These are phyloP conservation scores for Alternaria alternata DNA, from an alignment of 2,329 filamentous ascomycete species.

Conservation along the genomic window DNA sequence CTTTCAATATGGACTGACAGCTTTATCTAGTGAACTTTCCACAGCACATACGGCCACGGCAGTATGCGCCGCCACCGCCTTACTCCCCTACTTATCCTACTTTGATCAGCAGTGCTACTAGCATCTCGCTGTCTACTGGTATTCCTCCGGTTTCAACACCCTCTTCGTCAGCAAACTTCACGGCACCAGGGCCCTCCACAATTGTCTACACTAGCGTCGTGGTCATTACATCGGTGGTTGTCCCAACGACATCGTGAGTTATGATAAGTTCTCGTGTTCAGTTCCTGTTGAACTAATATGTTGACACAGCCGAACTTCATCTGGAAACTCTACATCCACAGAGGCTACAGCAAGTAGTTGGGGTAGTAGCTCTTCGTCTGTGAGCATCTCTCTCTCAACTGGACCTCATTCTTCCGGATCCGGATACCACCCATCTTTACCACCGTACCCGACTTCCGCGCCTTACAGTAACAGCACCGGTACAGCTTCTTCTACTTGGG, in stretches of 20 bases:
- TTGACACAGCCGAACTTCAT: conserved; percentile 4
- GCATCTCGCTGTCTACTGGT: conserved; percentile 15
- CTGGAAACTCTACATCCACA: conserved; percentile 20
- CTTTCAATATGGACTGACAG: not conserved
- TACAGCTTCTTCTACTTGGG: conserved; percentile 3
- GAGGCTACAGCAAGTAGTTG: conserved; percentile 32
- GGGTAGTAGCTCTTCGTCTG: conserved; percentile 15
- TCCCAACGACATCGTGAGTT: conserved; percentile 21
- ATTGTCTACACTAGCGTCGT: conserved; percentile 14
- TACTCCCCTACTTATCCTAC: conserved; percentile 18
- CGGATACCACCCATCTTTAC: conserved; percentile 1
- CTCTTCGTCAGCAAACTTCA: conserved; percentile 8
- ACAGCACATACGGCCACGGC: conserved; percentile 26
- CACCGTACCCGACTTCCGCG: conserved; percentile 9
- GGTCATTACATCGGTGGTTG: conserved; percentile 11
- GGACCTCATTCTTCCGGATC: conserved; percentile 17
- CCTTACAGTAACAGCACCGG: conserved; percentile 23
- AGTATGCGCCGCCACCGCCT: conserved; percentile 29
- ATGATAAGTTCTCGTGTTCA: conserved; percentile 1
- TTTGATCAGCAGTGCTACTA: conserved; percentile 15
- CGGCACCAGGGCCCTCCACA: conserved; percentile 3
- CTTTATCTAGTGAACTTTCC: conserved; percentile 21
- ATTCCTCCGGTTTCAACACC: conserved; percentile 1
- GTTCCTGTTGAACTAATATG: conserved; percentile 12
- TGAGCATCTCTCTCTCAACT: conserved; percentile 17